These are phyloP conservation scores for Epichloe hybrida DNA, from an alignment of 2,329 filamentous ascomycete genomes.

Conservation along the genomic window DNA sequence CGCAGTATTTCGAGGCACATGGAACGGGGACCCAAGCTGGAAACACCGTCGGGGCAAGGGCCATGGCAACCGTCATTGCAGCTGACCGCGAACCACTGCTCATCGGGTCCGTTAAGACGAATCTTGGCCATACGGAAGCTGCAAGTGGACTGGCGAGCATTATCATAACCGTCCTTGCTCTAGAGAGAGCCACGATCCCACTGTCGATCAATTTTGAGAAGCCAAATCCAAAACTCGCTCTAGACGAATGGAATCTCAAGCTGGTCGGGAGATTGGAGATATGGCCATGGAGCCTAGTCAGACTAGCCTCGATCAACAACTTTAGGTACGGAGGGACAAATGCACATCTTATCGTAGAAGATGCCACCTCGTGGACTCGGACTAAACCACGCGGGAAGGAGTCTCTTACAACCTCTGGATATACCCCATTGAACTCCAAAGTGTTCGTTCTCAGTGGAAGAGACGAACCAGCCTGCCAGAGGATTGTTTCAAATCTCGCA, in stretches of 20 bases:
- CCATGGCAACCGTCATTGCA: slow-evolving; percentile 9
- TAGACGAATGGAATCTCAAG: slow-evolving; percentile 9
- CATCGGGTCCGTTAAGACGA: slow-evolving; percentile 17
- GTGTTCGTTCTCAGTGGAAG: background rate
- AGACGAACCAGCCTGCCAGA: background rate
- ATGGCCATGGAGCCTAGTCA: background rate
- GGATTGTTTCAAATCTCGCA: background rate
- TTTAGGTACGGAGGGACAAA: slow-evolving; percentile 26
- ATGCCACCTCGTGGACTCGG: background rate
- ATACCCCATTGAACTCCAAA: background rate
- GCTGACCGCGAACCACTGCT: slow-evolving; percentile 6
- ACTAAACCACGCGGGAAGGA: background rate
- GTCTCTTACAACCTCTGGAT: too few species aligned
- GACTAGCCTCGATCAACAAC: slow-evolving; percentile 19
- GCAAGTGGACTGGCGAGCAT: slow-evolving; percentile 12
- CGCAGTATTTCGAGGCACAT: too few species aligned
- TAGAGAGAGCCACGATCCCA: slow-evolving; percentile 12
- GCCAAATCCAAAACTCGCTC: slow-evolving; percentile 11
- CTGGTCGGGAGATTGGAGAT: too few species aligned
- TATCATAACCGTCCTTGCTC: slow-evolving; percentile 13
- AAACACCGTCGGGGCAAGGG: slow-evolving; percentile 15
- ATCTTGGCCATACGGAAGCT: slow-evolving; percentile 13
- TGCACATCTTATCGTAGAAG: slow-evolving; percentile 17
- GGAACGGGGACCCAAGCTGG: slow-evolving; percentile 11
- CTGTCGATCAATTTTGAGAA: slow-evolving; percentile 12